Conservation (phyloP, 192 early-diverging fungal genomes). For the Podochytrium sp. region DNA sequence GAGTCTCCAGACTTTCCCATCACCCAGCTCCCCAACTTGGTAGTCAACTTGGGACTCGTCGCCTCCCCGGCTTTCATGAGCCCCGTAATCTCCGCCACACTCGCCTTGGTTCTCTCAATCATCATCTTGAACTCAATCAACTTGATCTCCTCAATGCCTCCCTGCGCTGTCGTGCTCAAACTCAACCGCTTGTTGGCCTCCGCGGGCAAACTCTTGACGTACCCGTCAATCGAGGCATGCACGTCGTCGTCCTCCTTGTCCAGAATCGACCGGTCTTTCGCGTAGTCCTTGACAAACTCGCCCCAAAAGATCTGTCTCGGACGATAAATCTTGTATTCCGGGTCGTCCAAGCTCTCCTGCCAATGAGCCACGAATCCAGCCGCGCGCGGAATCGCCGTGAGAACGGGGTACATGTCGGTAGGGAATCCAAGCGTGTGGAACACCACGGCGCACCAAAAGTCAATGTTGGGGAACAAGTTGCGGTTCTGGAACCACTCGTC, state of each 20-base stretch:
- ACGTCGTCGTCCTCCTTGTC: background rate
- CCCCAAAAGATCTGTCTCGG: conserved; percentile 54
- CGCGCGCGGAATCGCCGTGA: conserved; percentile 38
- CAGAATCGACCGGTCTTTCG: background rate
- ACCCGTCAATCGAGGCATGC: background rate
- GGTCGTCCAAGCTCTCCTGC: conserved; percentile 52
- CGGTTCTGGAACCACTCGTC: conserved; percentile 65
- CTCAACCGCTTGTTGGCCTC: conserved; percentile 34
- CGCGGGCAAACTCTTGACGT: conserved; percentile 29
- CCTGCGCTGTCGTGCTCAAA: background rate
- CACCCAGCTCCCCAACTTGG: conserved; percentile 15
- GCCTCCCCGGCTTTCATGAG: background rate
- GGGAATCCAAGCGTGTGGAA: conserved; percentile 55
- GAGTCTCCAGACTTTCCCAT: background rate
- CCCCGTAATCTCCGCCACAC: conserved; percentile 10
- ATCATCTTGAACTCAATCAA: conserved; percentile 15
- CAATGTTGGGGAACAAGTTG: conserved; percentile 63
- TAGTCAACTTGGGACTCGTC: background rate
- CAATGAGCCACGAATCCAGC: conserved; percentile 66
- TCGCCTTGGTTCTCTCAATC: conserved; percentile 20
- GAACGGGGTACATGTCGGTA: conserved; percentile 27
- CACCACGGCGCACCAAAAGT: conserved; percentile 55
- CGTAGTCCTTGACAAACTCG: conserved; percentile 19
- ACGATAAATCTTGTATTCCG: conserved; percentile 65
- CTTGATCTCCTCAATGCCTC: conserved; percentile 14